Base-by-base conservation (phyloP, 345 rosid genomes). In the Brassica juncea region DNA sequence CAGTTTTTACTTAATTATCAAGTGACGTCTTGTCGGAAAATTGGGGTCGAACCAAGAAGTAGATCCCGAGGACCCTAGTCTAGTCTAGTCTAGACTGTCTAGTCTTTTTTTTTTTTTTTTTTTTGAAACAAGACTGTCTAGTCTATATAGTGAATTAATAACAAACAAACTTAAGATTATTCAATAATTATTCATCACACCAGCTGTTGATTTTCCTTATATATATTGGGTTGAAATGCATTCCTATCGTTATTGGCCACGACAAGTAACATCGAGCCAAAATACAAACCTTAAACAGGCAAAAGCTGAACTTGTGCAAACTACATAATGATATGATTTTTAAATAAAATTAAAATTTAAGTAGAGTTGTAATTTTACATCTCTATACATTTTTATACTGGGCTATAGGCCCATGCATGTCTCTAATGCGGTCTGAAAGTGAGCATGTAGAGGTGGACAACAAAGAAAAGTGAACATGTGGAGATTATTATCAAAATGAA, bases 1-100 rank as follows among this genome's bases (percentile, higher is more conserved):
- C 16, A 21, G 11, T 60, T 77, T 31, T 30, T 15, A 68, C 44
- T 68, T 31, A 31, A 32, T 19, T 19, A 62, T 61, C 54, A 77
- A 77, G 62, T 60, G 74, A 52, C 70, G 64, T 70, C 63, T 61
- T 77, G 80, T 77, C 80, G 75, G 80, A 8, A 59, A 69, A 59
- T 30, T 30, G 52, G 61, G 68, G 34, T 76, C 61, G 74, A 76
- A 30, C 44, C 37, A 60, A 30, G 64, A 64, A 14, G 23, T 55
- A 23, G 80, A 77, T 32, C 55, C 37, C 54, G 55, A 60, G 37
- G 63, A 68, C 62, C 52, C 63, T 54, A 54, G 11, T 54, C 1
- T 2, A 52, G 57, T 28, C 31, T 28, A 28, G 57, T n/a, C 69
- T 60, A 68, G 21, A 19, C 21, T 19, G 21, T 19, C 21, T 19